Conservation (phyloP, 495 filamentous ascomycete species). For the Penicillium coffeae region DNA sequence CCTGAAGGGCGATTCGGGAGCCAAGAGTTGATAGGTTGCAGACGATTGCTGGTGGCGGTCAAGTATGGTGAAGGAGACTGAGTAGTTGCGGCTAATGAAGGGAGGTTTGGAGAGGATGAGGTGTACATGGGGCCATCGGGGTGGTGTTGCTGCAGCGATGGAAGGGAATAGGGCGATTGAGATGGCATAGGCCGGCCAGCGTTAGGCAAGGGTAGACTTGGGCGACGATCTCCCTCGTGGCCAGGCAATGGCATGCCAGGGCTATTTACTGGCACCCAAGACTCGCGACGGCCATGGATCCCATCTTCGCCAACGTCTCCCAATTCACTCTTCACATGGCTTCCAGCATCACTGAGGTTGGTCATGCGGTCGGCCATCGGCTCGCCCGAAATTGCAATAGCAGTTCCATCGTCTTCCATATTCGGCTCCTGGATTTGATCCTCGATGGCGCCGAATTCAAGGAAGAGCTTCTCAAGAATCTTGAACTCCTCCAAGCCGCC, state of each 20-base stretch:
- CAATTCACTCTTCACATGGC: slow-evolving; percentile 42
- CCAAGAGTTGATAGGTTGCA: slow-evolving; percentile 44
- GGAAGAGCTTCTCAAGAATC: slow-evolving; percentile 52
- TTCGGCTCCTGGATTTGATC: slow-evolving; percentile 34
- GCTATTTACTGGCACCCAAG: slow-evolving; percentile 46
- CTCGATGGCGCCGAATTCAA: slow-evolving; percentile 53
- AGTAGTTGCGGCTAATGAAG: slow-evolving; percentile 29
- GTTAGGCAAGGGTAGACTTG: slow-evolving; percentile 41
- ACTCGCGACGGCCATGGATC: slow-evolving; percentile 37
- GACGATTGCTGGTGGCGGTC: slow-evolving; percentile 30
- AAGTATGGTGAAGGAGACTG: slow-evolving; percentile 33
- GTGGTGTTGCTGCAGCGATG: slow-evolving; percentile 41
- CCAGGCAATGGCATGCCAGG: slow-evolving; percentile 33
- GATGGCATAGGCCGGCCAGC: slow-evolving; percentile 32
- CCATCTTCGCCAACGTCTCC: slow-evolving; percentile 37
- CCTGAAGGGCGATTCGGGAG: slow-evolving; percentile 32
- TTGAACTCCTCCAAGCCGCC: slow-evolving; percentile 74
- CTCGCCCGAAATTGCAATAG: slow-evolving; percentile 18
- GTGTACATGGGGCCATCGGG: slow-evolving; percentile 35
- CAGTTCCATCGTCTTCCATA: slow-evolving; percentile 32
- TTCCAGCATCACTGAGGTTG: slow-evolving; percentile 39
- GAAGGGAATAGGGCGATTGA: slow-evolving; percentile 39
- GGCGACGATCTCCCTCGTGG: slow-evolving; percentile 40
- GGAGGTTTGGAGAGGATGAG: slow-evolving; percentile 35
- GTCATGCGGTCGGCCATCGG: slow-evolving; percentile 29